These are phyloP conservation scores for Calonectria crousiana DNA, from an alignment of 2,329 filamentous ascomycete species.

Conservation along the genomic window DNA sequence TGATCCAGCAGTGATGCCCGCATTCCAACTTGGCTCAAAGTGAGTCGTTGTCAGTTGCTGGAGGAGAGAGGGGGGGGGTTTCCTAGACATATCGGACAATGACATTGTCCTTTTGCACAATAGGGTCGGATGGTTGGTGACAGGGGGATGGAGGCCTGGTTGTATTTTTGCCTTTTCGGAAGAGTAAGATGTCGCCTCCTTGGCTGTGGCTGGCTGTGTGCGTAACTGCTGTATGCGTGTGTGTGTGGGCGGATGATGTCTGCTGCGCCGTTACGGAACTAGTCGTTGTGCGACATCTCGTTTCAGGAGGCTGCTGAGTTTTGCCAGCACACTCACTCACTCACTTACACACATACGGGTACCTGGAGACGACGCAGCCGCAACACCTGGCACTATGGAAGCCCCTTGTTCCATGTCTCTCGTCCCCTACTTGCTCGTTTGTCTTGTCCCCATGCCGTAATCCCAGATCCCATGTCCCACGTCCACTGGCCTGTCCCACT, in stretches of 20 bases:
- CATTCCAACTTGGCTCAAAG: not conserved
- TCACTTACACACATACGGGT: constrained; percentile 23
- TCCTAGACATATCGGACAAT: constrained; percentile 1
- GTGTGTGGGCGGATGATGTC: constrained; percentile 9
- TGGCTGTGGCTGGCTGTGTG: constrained; percentile 2
- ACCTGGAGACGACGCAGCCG: constrained; percentile 12
- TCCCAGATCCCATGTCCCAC: constrained; percentile 12
- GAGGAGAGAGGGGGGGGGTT: not conserved
- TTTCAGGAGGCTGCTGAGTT: constrained; percentile 33
- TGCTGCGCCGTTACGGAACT: constrained; percentile 16
- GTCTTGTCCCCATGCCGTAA: constrained; percentile 10
- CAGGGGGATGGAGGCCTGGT: not conserved
- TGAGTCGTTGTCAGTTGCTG: not conserved
- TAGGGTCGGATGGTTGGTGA: not conserved
- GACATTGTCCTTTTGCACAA: not conserved
- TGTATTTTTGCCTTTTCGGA: not conserved
- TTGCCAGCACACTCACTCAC: constrained; percentile 26
- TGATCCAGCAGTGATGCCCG: not conserved
- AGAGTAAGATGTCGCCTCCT: not conserved
- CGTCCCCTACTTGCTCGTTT: constrained; percentile 9
- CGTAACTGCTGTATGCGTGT: not conserved
- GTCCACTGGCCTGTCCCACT: not conserved
- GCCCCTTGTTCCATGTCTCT: constrained; percentile 22
- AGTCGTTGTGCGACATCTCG: constrained; percentile 30
- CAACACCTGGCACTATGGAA: constrained; percentile 16